These are phyloP conservation scores for Xylaria polymorpha DNA, from an alignment of 2,329 filamentous ascomycete species.

Conservation along the genomic window DNA sequence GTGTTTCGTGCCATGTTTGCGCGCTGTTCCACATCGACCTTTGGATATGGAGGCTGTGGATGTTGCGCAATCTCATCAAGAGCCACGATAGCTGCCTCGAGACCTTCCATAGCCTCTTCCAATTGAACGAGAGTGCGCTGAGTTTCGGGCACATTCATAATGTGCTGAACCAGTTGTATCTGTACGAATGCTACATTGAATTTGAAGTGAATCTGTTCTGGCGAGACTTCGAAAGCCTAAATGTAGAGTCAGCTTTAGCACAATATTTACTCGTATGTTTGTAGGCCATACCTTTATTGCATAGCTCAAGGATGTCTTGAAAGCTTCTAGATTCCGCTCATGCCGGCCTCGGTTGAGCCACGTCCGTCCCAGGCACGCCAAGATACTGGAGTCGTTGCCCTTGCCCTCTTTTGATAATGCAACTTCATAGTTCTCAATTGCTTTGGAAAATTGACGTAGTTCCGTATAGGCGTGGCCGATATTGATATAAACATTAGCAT, in stretches of 20 bases:
- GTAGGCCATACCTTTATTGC: conserved; percentile 68
- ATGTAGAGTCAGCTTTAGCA: conserved; percentile 42
- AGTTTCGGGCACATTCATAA: conserved; percentile 79
- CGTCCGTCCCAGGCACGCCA: conserved; percentile 87
- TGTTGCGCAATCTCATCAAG: conserved; percentile 72
- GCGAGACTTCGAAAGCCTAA: conserved; percentile 79
- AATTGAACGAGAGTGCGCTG: conserved; percentile 84
- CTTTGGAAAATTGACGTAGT: conserved; percentile 87
- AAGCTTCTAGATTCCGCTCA: conserved; percentile 68
- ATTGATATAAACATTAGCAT: conserved; percentile 90
- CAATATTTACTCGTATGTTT: neutral
- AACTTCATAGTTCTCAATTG: conserved; percentile 93
- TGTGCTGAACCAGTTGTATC: conserved; percentile 87
- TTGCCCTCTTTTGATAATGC: conserved; percentile 83
- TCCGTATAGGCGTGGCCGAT: conserved; percentile 93
- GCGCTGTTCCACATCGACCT: conserved; percentile 90
- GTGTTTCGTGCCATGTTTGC: conserved; percentile 98
- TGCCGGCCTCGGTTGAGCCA: conserved; percentile 83
- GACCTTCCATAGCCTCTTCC: conserved; percentile 79
- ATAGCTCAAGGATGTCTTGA: conserved; percentile 67
- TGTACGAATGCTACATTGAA: conserved; percentile 99
- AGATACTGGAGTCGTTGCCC: conserved; percentile 77
- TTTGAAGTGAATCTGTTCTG: conserved; percentile 89
- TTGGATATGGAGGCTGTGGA: conserved; percentile 84
- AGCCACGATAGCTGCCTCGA: conserved; percentile 85